Conservation (phyloP, 2,329 filamentous ascomycete genomes). For the Aureobasidium sp. region DNA sequence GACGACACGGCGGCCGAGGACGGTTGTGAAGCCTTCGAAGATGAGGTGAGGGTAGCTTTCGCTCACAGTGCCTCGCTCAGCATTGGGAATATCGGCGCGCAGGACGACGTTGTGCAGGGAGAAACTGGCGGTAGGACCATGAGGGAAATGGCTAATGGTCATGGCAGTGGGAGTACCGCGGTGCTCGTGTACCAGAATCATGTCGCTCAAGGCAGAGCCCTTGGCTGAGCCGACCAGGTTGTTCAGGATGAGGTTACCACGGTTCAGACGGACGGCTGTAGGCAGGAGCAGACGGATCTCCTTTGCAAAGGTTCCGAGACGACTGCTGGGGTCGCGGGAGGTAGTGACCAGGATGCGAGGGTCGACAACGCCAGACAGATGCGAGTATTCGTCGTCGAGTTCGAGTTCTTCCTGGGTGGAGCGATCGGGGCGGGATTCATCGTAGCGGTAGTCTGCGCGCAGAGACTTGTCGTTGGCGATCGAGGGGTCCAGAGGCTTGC, state of each 20-base stretch:
- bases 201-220: constrained; percentile 71
- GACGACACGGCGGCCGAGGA: constrained; percentile 72
- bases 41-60: constrained; percentile 93
- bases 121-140: constrained; percentile 82
- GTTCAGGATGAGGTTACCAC: constrained; percentile 80
- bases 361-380: constrained; percentile 85
- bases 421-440: constrained; percentile 69
- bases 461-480: constrained; percentile 82
- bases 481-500: constrained; percentile 72
- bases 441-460: constrained; percentile 85
- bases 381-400: constrained; percentile 82
- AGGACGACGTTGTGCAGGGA: constrained; percentile 89
- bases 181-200: constrained; percentile 86
- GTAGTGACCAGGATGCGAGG: constrained; percentile 87
- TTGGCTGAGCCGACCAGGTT: constrained; percentile 80
- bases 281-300: constrained; percentile 79
- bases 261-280: constrained; percentile 80
- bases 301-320: constrained; percentile 85
- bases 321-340: constrained; percentile 75
- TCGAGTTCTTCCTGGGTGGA: constrained; percentile 63
- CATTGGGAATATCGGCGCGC: constrained; percentile 85
- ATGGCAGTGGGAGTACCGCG: constrained; percentile 86
- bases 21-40: constrained; percentile 85
- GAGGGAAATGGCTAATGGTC: constrained; percentile 79
- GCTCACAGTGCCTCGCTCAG: constrained; percentile 76